Evolutionary conservation across 148 eudicot species (phyloP).

Genomic region (Chenopodium album): DNA sequence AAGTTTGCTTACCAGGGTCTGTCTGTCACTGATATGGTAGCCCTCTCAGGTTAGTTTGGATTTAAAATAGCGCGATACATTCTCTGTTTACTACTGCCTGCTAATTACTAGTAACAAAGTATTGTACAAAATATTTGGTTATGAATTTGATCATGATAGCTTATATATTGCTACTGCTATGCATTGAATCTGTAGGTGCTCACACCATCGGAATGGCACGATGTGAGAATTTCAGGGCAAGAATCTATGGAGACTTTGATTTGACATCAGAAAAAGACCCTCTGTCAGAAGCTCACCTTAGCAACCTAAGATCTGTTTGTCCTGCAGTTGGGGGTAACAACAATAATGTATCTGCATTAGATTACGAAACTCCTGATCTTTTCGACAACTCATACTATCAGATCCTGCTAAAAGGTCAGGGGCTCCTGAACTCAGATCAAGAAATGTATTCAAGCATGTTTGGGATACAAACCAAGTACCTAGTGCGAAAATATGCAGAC

Average conservation of each 20-base stretch:
- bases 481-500: slow-evolving; percentile 65
- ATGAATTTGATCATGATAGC: neutral
- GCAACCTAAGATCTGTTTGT: slow-evolving; percentile 52
- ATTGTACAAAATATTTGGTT: neutral
- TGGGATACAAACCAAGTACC: slow-evolving; percentile 60
- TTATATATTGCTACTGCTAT: neutral
- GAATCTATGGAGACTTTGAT: slow-evolving; percentile 85
- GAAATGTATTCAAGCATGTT: slow-evolving; percentile 70
- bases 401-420: slow-evolving; percentile 69
- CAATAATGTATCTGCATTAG: slow-evolving; percentile 72
- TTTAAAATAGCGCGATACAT: neutral
- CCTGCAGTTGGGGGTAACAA: slow-evolving; percentile 57
- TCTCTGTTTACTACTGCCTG: neutral
- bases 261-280: slow-evolving; percentile 52
- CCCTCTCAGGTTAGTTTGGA: slow-evolving; percentile 70
- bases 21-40: slow-evolving; percentile 87
- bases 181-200: slow-evolving; percentile 51
- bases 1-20: slow-evolving; percentile 81
- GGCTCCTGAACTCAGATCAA: slow-evolving; percentile 84
- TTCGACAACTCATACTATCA: slow-evolving; percentile 88
- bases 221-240: slow-evolving; percentile 60
- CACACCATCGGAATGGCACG: slow-evolving; percentile 95
- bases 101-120: neutral
- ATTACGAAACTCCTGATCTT: slow-evolving; percentile 59
- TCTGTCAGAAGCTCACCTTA: slow-evolving; percentile 48